Base-by-base conservation (phyloP, 140 eudicot genomes). In the Artemisia princeps region DNA sequence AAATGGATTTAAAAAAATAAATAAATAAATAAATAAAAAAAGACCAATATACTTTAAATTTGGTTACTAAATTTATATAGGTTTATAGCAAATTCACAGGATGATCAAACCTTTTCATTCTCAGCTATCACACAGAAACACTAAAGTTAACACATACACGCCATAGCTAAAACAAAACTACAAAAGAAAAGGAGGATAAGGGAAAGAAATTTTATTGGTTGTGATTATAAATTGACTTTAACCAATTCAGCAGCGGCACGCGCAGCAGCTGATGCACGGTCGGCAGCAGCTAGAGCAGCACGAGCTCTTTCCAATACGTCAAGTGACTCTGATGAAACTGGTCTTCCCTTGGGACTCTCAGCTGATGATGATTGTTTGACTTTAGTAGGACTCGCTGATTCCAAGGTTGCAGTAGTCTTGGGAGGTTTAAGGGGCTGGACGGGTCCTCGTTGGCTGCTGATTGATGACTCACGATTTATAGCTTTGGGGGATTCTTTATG, bases 181-280 rank as follows among this genome's bases (percentile, higher is more conserved):
- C 37, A 4, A 15, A 23, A 20, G 2, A 14, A 70, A n/a, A 1
- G 4, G 1, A 23, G 4, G 1, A 23, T 28, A n/a, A 26, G 55
- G 49, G 26, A 51, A 40, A 16, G 1, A 45, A 1, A 24, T 12
- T 13, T 26, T 10, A 59, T 69, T 57, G 22, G 16, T 57, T 15
- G 53, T 20, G 37, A 49, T 33, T 6, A 71, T 49, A 77, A 58
- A 62, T 74, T 80, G 23, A 61, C 74, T 65, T 86, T 86, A 49
- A 74, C 95, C 76, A 92, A 79, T 37, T 74, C 79, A 26, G 96
- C 95, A 14, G 98, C 98, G 10, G 90, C 86, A 40, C 95, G 95
- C 22, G 98, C 98, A 66, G 90, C 85, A 69, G 94, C 83, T n/a
- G 98, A 83, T 68, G 98, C 98, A 45, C 87, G 96, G 26, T 88